Percentiles rank a stretch among this genome's conserved stretches.
phyloP scores from a whole-genome alignment of 305 asterid species.

The Plantago coronopus region DNA sequence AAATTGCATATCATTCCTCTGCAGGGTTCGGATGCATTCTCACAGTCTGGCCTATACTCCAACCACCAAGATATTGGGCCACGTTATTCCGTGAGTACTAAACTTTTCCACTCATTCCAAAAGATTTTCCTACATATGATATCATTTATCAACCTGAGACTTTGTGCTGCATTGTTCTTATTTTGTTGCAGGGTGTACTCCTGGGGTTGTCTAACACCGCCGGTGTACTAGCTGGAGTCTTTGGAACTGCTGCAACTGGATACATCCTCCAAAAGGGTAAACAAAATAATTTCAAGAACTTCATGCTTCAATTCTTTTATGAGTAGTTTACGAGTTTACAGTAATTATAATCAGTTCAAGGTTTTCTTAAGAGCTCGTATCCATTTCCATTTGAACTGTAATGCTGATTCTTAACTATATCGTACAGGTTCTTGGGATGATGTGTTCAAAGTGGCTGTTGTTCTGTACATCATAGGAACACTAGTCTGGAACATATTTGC shows the following conservation, averaged over 20 bases:
- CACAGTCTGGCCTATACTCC: slow-evolving; percentile 96
- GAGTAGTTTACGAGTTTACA: not conserved
- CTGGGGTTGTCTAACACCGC: slow-evolving; percentile 90
- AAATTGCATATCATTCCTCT: slow-evolving; percentile 10
- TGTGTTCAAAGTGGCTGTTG: slow-evolving; percentile 82
- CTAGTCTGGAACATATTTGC: slow-evolving; percentile 81
- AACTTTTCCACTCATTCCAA: not conserved
- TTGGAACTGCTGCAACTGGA: slow-evolving; percentile 98
- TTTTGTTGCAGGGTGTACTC: slow-evolving; percentile 64
- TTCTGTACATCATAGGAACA: slow-evolving; percentile 76
- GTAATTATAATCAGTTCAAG: not conserved
- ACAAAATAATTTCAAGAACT: slow-evolving; percentile 18
- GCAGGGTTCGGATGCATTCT: slow-evolving; percentile 96
- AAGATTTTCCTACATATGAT: slow-evolving; percentile 1
- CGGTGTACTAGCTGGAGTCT: slow-evolving; percentile 95
- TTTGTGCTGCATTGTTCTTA: not conserved
- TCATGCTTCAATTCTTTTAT: not conserved
- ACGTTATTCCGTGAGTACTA: slow-evolving; percentile 80
- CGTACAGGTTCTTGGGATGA: slow-evolving; percentile 92
- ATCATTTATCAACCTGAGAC: not conserved
- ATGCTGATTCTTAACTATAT: slow-evolving; percentile 20
- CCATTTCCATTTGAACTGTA: not conserved
- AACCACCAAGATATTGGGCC: slow-evolving; percentile 99
- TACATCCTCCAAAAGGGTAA: slow-evolving; percentile 92
- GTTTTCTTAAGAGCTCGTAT: not conserved